phyloP scores from a whole-genome alignment of 139 green algal genomes.

The Chloropicon primus region DNA sequence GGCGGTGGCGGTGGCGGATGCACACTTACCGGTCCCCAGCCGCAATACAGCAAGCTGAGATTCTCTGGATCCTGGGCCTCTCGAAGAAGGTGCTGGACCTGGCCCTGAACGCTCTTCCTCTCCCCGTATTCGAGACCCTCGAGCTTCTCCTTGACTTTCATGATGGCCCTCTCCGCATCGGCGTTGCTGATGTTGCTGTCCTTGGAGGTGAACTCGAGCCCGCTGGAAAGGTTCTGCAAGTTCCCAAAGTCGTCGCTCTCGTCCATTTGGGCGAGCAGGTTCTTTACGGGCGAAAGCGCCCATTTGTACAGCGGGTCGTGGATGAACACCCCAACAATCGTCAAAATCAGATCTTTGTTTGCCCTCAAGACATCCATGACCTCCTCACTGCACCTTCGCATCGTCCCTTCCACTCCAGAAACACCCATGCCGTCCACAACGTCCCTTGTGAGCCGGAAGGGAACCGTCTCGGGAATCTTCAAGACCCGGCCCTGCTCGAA shows the following conservation, averaged over 20 bases:
- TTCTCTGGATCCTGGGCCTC: constrained; percentile 68
- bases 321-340: constrained; percentile 57
- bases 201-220: constrained; percentile 50
- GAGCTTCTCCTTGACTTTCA: constrained; percentile 88
- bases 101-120: constrained; percentile 44
- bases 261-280: constrained; percentile 25
- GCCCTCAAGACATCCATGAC: constrained; percentile 53
- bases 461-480: constrained; percentile 79
- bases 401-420: constrained; percentile 70
- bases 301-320: constrained; percentile 89
- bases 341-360: not conserved
- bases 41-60: constrained; percentile 69
- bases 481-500: constrained; percentile 84
- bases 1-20: too few relatives aligned
- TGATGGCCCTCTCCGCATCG: constrained; percentile 72
- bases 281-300: constrained; percentile 6
- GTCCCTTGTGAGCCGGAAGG: constrained; percentile 86
- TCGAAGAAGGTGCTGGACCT: constrained; percentile 68
- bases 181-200: constrained; percentile 36
- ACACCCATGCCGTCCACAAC: constrained; percentile 88
- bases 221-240: constrained; percentile 39
- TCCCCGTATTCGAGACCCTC: constrained; percentile 51
- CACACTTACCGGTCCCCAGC: too few relatives aligned
- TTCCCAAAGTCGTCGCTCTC: constrained; percentile 9
- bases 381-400: constrained; percentile 78